Percentiles rank a stretch among this genome's conserved stretches.
phyloP scores from a whole-genome alignment of 2,329 filamentous ascomycete genomes.

The Acarospora socialis region DNA sequence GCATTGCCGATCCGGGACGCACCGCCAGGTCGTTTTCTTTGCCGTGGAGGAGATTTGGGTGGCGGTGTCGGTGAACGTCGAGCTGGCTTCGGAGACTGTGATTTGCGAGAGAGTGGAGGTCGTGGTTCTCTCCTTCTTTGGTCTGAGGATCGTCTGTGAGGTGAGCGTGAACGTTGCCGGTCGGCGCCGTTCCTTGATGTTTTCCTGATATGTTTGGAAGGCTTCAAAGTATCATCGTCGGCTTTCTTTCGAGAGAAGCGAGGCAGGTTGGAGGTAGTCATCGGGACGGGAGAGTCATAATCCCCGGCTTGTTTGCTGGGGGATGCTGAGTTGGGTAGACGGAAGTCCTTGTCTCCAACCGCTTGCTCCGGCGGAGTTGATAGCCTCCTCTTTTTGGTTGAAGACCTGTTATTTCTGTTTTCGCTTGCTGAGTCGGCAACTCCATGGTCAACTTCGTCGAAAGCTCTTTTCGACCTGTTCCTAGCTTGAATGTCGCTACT shows the following conservation, averaged over 20 bases:
- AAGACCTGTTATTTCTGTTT: too few species aligned
- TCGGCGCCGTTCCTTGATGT: neutral
- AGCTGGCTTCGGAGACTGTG: neutral
- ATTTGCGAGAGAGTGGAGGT: conserved; percentile 1
- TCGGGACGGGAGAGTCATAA: neutral
- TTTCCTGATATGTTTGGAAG: neutral
- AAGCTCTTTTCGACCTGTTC: too few species aligned
- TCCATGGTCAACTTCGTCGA: too few species aligned
- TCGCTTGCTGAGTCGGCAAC: too few species aligned
- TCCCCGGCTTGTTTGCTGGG: neutral
- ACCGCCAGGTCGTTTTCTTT: conserved; percentile 33
- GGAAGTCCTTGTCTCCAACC: too few species aligned
- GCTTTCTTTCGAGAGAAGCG: neutral
- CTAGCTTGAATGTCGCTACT: neutral
- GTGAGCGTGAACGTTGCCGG: conserved; percentile 4
- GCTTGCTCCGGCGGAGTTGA: too few species aligned
- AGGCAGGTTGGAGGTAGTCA: neutral
- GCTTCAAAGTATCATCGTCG: neutral
- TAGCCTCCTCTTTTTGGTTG: too few species aligned
- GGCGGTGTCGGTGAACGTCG: conserved; percentile 10
- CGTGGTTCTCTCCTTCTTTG: conserved; percentile 3
- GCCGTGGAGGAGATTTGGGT: conserved; percentile 21
- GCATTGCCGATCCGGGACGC: conserved; percentile 27
- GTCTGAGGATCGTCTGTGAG: conserved; percentile 3
- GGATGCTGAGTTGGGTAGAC: too few species aligned